Evolutionary conservation across 2,329 filamentous ascomycete species (phyloP), one percentile per base, ranked within the genome.

Genomic region (Fusarium hostae): DNA sequence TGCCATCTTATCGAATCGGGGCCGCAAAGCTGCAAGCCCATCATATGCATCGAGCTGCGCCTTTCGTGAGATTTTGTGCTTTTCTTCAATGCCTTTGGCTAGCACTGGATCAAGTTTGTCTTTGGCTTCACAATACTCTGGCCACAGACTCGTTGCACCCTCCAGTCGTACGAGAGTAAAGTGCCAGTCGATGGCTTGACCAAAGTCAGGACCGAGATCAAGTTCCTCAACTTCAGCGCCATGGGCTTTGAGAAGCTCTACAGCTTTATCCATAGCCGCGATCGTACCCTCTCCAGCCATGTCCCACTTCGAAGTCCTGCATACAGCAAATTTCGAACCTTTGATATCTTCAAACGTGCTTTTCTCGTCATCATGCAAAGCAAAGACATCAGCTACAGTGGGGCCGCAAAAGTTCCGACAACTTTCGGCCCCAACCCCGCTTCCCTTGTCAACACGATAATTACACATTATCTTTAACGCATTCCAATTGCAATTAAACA

Each of bases 161-260:
- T 91, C 89, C 5, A 81, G 81, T 6, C 82, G 78, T 1, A 90
- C 81, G 0, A 90, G 80, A 3, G 81, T 81, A 1, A 79, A 75
- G 72, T 90, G 87, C 86, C 86, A 90, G n/a, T 82, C 76, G 3
- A 83, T 82, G 26, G 89, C 75, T 4, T 80, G 77, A 6, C 80
- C 77, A 63, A 91, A 87, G 1, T 86, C 82, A 0, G 80, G 58
- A 0, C 86, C 86, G 2, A 91, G 79, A 1, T 83, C 80, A 3
- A 91, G 79, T 48, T 91, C 88, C 13, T 88, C 84, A 0, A 92
- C 84, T 9, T 81, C 76, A 0, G 88, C 90, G 1, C 89, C 89
- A 10, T 86, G 81, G 0, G 73, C 71, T 18, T 70, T 72, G 4
- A 89, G 73, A 1, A 88, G 68, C 3, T 75, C 70, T 0, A 77